Conservation (phyloP, 2,329 filamentous ascomycete genomes). For the Sordariomycetes sp. region DNA sequence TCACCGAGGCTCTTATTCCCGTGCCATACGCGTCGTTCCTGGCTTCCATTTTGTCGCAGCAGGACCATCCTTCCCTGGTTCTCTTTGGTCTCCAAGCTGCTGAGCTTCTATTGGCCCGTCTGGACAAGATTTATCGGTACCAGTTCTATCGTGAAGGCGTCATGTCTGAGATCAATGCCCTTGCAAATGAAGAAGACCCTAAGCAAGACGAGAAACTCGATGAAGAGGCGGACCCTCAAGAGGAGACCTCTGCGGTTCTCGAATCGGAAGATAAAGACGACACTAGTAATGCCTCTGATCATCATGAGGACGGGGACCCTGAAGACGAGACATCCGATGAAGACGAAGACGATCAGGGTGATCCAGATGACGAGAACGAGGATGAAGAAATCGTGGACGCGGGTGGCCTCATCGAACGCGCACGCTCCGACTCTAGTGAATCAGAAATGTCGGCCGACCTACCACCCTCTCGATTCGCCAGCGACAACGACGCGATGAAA, state of each 20-base stretch:
- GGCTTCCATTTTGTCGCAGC: constrained; percentile 88
- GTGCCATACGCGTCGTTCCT: constrained; percentile 95
- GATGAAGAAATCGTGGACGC: constrained; percentile 41
- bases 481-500: constrained; percentile 44
- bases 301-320: constrained; percentile 10
- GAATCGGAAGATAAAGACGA: constrained; percentile 16
- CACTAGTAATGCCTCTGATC: constrained; percentile 6
- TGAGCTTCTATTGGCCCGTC: constrained; percentile 73
- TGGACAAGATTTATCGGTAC: constrained; percentile 85
- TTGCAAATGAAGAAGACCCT: constrained; percentile 46
- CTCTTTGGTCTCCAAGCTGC: constrained; percentile 82
- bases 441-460: constrained; percentile 57
- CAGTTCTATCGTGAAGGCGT: constrained; percentile 97
- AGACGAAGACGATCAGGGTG: constrained; percentile 41
- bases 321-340: constrained; percentile 25
- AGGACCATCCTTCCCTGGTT: constrained; percentile 83
- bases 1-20: constrained; percentile 75
- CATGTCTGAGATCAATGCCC: constrained; percentile 78
- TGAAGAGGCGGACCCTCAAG: constrained; percentile 9
- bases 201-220: constrained; percentile 8
- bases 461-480: constrained; percentile 32
- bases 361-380: constrained; percentile 41
- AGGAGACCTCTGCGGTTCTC: constrained; percentile 4
- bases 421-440: constrained; percentile 58
- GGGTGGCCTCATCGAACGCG: constrained; percentile 54